These are phyloP conservation scores for Exophiala bonariae DNA, from an alignment of 2,329 filamentous ascomycete species.

Conservation along the genomic window DNA sequence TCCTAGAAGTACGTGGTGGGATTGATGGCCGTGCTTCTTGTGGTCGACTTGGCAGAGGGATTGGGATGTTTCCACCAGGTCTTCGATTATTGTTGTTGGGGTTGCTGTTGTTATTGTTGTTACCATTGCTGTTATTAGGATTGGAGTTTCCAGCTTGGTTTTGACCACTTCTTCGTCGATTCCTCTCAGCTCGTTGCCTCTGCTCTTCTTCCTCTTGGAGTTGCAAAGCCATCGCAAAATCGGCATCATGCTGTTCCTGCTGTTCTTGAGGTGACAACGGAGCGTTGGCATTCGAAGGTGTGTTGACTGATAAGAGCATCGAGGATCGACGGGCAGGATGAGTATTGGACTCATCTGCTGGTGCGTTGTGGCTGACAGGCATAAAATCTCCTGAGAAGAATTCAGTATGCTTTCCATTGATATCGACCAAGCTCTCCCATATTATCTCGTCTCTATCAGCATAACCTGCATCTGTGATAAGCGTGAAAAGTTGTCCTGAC, in stretches of 20 bases:
- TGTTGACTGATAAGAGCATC: conserved; percentile 15
- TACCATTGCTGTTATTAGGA: too few relatives aligned
- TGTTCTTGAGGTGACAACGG: conserved; percentile 49
- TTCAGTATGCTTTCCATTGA: conserved; percentile 78
- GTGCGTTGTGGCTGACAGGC: conserved; percentile 63
- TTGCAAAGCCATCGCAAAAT: conserved; percentile 85
- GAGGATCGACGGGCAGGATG: conserved; percentile 22
- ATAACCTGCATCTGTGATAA: conserved; percentile 94
- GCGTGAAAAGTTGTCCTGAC: conserved; percentile 71
- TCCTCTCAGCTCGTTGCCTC: conserved; percentile 23
- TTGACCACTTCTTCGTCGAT: conserved; percentile 21
- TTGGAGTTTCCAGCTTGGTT: too few relatives aligned
- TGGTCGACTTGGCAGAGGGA: conserved; percentile 14
- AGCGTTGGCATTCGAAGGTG: conserved; percentile 10
- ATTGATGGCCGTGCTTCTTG: conserved; percentile 44
- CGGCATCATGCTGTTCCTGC: conserved; percentile 69
- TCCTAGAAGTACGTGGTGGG: conserved; percentile 40
- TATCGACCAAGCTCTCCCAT: conserved; percentile 90
- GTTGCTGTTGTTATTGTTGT: not conserved
- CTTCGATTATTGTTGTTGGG: conserved; percentile 20
- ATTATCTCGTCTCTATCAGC: conserved; percentile 85
- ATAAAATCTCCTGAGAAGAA: conserved; percentile 91
- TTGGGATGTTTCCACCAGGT: conserved; percentile 22
- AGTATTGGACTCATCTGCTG: conserved; percentile 10
- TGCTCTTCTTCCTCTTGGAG: conserved; percentile 88